These are phyloP conservation scores for Saturnispora diversa DNA, from an alignment of 805 yeast genomes.

Conservation along the genomic window DNA sequence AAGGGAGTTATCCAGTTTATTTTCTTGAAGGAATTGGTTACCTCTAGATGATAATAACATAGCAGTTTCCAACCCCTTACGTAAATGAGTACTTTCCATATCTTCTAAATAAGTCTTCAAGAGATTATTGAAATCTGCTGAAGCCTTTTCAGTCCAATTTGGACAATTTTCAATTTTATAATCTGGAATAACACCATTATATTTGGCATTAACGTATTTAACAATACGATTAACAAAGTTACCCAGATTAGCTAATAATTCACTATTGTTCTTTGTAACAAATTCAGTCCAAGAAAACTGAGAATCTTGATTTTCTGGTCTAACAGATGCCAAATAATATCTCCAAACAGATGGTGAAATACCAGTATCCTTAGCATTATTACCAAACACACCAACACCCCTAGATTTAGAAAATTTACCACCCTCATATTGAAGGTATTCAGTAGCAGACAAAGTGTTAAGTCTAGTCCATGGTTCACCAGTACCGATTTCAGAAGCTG, in stretches of 20 bases:
- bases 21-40: conserved; percentile 91
- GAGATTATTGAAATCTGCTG: conserved; percentile 52
- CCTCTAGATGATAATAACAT: conserved; percentile 91
- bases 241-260: conserved; percentile 91
- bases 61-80: conserved; percentile 86
- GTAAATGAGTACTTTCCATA: conserved; percentile 72
- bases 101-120: conserved; percentile 55
- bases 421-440: conserved; percentile 93
- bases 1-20: conserved; percentile 84
- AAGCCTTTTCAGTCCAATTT: conserved; percentile 37
- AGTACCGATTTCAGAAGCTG: conserved; percentile 86
- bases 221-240: conserved; percentile 91
- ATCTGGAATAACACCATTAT: conserved; percentile 80
- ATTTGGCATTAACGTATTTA: conserved; percentile 84
- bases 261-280: conserved; percentile 88
- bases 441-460: conserved; percentile 89
- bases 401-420: conserved; percentile 98
- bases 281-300: conserved; percentile 97
- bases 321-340: conserved; percentile 81
- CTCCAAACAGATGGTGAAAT: conserved; percentile 93
- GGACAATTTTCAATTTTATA: conserved; percentile 43
- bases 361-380: conserved; percentile 92
- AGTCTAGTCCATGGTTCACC: conserved; percentile 82
- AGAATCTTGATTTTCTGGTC: conserved; percentile 95
- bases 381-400: conserved; percentile 96